Percentiles rank a stretch among this genome's conserved stretches.
These are phyloP conservation scores for Artemisia argyi DNA, from an alignment of 129 eudicot genomes.

Conservation along the genomic window DNA sequence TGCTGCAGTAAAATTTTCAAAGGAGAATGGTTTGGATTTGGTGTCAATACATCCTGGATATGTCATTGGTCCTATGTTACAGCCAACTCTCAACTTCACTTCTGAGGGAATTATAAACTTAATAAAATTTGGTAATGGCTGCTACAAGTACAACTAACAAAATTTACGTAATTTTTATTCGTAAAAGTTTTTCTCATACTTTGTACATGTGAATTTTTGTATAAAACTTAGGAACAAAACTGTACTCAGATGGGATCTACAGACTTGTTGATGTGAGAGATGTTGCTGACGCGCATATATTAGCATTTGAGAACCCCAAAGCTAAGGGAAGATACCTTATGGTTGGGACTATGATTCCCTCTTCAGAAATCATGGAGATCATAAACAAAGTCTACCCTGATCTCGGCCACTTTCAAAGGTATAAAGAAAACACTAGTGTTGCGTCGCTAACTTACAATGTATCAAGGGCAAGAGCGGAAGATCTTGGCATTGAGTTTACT, in stretches of 20 bases:
- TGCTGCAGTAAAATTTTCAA: conserved; percentile 42
- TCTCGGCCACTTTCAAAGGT: conserved; percentile 38
- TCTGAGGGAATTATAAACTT: conserved; percentile 26
- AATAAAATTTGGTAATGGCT: conserved; percentile 17
- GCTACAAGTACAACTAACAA: too few species aligned
- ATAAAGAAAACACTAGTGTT: neutral
- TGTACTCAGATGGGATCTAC: conserved; percentile 13
- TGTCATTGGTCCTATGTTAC: conserved; percentile 45
- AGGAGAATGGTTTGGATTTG: conserved; percentile 43
- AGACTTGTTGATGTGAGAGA: conserved; percentile 58
- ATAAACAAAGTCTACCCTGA: conserved; percentile 42
- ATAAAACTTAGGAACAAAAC: conserved; percentile 30
- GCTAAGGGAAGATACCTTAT: conserved; percentile 54
- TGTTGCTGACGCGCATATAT: conserved; percentile 48
- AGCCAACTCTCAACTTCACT: conserved; percentile 43
- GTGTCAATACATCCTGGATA: conserved; percentile 32
- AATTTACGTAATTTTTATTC: too few species aligned
- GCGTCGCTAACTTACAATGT: neutral
- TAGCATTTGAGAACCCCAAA: conserved; percentile 48
- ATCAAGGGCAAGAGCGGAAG: neutral
- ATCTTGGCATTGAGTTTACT: neutral
- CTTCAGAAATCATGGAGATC: conserved; percentile 31
- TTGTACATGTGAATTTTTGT: too few species aligned
- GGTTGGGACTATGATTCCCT: conserved; percentile 31
- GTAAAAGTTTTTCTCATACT: too few species aligned